Evolutionary conservation across 2,329 filamentous ascomycete species (phyloP).

Genomic region (Xylaria sp.): DNA sequence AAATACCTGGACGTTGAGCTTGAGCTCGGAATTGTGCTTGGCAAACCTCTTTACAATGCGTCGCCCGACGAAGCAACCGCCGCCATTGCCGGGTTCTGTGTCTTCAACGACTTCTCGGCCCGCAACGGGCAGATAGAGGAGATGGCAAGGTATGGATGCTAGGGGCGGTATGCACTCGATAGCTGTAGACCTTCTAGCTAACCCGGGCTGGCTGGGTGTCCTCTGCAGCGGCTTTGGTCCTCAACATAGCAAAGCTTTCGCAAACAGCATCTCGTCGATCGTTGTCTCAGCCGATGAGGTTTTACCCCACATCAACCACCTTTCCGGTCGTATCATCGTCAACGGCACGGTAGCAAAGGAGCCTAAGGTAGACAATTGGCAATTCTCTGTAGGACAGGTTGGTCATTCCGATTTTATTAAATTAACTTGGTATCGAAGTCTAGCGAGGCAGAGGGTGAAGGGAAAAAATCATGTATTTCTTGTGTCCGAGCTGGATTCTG

Average conservation of each 20-base stretch:
- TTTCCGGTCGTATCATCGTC: conserved; percentile 33
- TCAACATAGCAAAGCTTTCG: conserved; percentile 38
- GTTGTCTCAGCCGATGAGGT: conserved; percentile 36
- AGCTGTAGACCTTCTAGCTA: background rate
- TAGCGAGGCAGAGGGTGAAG: background rate
- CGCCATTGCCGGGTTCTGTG: conserved; percentile 38
- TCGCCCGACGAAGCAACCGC: conserved; percentile 32
- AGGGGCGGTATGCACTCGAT: too few relatives aligned
- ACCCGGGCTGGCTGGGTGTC: background rate
- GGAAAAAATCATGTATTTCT: background rate
- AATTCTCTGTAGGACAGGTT: conserved; percentile 35
- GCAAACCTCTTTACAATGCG: conserved; percentile 33
- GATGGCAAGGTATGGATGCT: conserved; percentile 32
- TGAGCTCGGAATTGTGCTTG: conserved; percentile 36
- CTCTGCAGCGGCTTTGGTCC: conserved; percentile 35
- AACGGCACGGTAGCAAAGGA: conserved; percentile 31
- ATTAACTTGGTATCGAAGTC: too few relatives aligned
- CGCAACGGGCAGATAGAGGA: conserved; percentile 36
- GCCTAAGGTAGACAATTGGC: conserved; percentile 30
- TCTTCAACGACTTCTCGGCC: conserved; percentile 38
- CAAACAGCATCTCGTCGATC: conserved; percentile 36
- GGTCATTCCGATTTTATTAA: background rate
- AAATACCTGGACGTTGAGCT: conserved; percentile 38
- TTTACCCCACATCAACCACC: conserved; percentile 22
- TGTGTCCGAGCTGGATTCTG: background rate